phyloP scores from a whole-genome alignment of 2,329 filamentous ascomycete species.

The Iodosphaeria phyllophila region DNA sequence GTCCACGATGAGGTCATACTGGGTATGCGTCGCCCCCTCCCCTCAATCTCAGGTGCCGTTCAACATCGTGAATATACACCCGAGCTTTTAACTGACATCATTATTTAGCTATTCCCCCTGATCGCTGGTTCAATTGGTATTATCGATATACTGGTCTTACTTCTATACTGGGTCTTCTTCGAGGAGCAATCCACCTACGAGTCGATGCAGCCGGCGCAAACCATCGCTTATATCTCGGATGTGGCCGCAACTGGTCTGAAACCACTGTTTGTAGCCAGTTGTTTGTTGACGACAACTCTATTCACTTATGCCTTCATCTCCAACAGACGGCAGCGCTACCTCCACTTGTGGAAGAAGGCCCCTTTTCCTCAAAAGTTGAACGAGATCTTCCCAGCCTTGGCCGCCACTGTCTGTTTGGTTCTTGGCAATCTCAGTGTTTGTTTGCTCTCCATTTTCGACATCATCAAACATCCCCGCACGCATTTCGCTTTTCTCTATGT shows the following conservation, averaged over 20 bases:
- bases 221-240: neutral
- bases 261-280: neutral
- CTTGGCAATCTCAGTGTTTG: neutral
- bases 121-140: too few relatives aligned
- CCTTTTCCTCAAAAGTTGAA: too few relatives aligned
- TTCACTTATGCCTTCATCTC: neutral
- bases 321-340: neutral
- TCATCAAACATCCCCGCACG: neutral
- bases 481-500: neutral
- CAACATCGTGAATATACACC: too few relatives aligned
- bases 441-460: neutral
- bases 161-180: neutral
- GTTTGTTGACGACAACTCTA: neutral
- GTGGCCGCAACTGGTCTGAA: neutral
- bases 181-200: neutral
- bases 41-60: too few relatives aligned
- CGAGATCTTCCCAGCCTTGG: neutral
- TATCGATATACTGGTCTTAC: too few relatives aligned
- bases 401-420: neutral
- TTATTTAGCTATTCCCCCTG: too few relatives aligned
- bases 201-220: neutral
- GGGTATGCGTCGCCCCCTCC: too few relatives aligned
- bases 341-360: neutral
- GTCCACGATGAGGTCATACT: too few relatives aligned
- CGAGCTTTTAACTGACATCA: too few relatives aligned